Percentiles rank a stretch among this genome's conserved stretches.
Evolutionary conservation across 768 basidiomycete species (phyloP).

Genomic region (Suillus lakei): DNA sequence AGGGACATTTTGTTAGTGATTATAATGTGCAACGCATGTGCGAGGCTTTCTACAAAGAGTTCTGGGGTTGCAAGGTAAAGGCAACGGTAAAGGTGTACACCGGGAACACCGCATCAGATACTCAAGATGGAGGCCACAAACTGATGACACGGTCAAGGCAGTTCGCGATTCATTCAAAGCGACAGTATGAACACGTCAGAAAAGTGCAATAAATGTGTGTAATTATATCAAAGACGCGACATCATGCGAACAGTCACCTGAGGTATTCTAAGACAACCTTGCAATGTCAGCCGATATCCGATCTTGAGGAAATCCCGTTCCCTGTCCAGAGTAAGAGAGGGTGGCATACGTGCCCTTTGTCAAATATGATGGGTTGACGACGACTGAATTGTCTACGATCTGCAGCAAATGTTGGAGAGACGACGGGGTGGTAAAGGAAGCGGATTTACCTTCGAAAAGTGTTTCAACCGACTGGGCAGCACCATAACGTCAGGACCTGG

Average conservation of each 20-base stretch:
- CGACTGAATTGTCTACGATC: conserved; percentile 76
- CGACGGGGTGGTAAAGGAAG: not conserved
- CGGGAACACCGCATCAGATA: conserved; percentile 60
- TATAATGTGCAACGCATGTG: too few relatives aligned
- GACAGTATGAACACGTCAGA: not conserved
- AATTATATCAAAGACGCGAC: not conserved
- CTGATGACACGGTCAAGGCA: conserved; percentile 25
- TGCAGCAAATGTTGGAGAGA: conserved; percentile 32
- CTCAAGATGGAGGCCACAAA: conserved; percentile 67
- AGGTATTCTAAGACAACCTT: conserved; percentile 25
- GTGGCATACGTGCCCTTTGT: conserved; percentile 61
- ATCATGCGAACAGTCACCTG: not conserved
- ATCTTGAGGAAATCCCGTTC: conserved; percentile 29
- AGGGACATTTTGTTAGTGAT: too few relatives aligned
- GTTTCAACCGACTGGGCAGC: conserved; percentile 85
- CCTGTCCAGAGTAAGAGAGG: conserved; percentile 40
- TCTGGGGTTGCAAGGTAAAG: not conserved
- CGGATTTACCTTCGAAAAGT: conserved; percentile 79
- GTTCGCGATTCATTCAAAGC: conserved; percentile 23
- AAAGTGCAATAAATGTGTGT: not conserved
- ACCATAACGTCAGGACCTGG: conserved; percentile 84
- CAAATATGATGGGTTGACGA: conserved; percentile 88
- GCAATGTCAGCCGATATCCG: conserved; percentile 33
- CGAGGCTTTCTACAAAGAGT: not conserved
- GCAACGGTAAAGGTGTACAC: not conserved